Evolutionary conservation across 805 yeast genomes (phyloP).

Genomic region (Cephaloascus albidus): DNA sequence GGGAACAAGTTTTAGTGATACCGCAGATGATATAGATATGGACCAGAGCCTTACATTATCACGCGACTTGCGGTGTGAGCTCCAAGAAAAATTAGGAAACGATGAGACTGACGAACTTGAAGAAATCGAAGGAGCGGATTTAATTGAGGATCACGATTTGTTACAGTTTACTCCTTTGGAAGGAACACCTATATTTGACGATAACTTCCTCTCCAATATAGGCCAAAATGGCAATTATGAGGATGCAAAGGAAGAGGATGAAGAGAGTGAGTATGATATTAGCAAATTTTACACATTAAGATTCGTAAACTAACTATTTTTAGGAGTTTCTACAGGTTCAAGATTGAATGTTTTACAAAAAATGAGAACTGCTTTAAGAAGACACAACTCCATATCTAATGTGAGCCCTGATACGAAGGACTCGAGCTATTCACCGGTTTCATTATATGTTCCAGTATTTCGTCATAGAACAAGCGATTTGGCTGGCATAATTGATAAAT

Average conservation of each 20-base stretch:
- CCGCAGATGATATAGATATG: too few species aligned
- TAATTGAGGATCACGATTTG: neutral
- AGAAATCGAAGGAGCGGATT: neutral
- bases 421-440: conserved; percentile 1
- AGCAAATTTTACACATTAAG: too few species aligned
- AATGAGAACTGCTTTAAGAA: neutral
- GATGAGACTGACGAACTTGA: neutral
- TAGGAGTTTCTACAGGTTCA: too few species aligned
- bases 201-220: neutral
- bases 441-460: neutral
- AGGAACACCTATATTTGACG: neutral
- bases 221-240: too few species aligned
- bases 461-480: neutral
- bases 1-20: too few species aligned
- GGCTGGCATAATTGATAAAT: neutral
- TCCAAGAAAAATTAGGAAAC: neutral
- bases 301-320: too few species aligned
- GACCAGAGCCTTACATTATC: too few species aligned
- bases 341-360: neutral
- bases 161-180: neutral
- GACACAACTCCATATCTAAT: neutral
- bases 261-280: too few species aligned
- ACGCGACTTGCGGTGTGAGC: too few species aligned
- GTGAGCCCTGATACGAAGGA: neutral
- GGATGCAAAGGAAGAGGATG: too few species aligned